Evolutionary conservation across 306 rosid species (phyloP), one percentile per base, ranked within the genome.

Genomic region (Acacia acuminata): DNA sequence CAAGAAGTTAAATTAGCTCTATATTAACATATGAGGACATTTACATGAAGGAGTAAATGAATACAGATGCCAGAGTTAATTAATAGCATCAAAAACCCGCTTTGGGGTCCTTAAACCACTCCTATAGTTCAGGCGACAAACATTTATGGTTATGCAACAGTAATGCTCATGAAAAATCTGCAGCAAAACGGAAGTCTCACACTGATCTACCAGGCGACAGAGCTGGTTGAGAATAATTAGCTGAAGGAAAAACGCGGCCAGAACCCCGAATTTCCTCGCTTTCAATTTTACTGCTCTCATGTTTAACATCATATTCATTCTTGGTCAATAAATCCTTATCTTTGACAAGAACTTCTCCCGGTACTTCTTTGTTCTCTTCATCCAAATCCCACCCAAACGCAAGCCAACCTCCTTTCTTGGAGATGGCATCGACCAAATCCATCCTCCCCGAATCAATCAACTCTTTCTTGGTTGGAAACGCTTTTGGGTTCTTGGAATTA

Each of bases 331-430:
- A 72, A 27, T 19, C 24, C 24, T 25, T 12, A 25, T 71, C 58
- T 43, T 45, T 24, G 22, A 45, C 76, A 71, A 24, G 40, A 20
- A 25, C 22, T 45, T 72, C 60, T 25, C 42, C 58, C 8, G 8
- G 45, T 44, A 13, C 38, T 12, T 71, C 22, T 44, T 11, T 38
- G n/a, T 53, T 32, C 38, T 22, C 85, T 11, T 80, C 84, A 79
- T 85, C 82, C 85, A 81, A 82, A 89, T 91, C 88, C 99, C 98
- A 96, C 53, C 98, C 98, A 42, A 87, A 76, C n/a, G 92, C 85
- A 75, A 96, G 92, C 98, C 98, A 96, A 3, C 98, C 98, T 55
- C 98, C 99, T 89, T 77, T 84, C 22, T 75, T 81, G 2, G 30
- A 85, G 56, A 96, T 91, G 38, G 91, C 98, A 2, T 90, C 90